A percentile compares a stretch with the other conserved stretches of the same genome.
phyloP scores from a whole-genome alignment of 2,329 filamentous ascomycete genomes.

The Madurella fahalii region DNA sequence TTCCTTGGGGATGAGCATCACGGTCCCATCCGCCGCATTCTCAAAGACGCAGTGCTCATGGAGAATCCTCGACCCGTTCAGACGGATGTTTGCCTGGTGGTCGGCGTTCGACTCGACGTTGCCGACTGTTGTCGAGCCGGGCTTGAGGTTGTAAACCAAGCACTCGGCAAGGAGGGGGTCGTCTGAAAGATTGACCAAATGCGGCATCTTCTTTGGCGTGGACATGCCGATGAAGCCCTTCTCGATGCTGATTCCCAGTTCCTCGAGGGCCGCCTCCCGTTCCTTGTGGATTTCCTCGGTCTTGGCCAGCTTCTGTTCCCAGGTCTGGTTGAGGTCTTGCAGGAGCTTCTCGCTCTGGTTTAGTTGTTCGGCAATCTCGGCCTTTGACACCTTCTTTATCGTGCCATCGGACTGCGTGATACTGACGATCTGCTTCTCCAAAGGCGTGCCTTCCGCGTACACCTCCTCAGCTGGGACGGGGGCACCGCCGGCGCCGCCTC shows the following conservation, averaged over 20 bases:
- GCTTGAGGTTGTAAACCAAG: constrained; percentile 96
- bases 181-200: constrained; percentile 96
- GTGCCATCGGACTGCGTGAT: constrained; percentile 82
- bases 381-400: constrained; percentile 94
- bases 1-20: constrained; percentile 84
- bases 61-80: constrained; percentile 91
- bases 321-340: constrained; percentile 94
- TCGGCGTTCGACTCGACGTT: constrained; percentile 82
- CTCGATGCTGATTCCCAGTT: constrained; percentile 97
- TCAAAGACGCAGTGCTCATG: constrained; percentile 93
- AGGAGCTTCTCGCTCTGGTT: constrained; percentile 96
- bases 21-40: constrained; percentile 77
- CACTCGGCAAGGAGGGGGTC: constrained; percentile 92
- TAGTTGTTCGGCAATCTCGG: constrained; percentile 94
- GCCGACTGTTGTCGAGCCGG: constrained; percentile 87
- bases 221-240: constrained; percentile 95
- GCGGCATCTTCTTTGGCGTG: constrained; percentile 98
- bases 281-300: constrained; percentile 98
- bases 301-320: constrained; percentile 93
- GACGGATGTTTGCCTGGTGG: constrained; percentile 76
- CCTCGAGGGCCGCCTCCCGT: constrained; percentile 88
- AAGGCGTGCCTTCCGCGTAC: constrained; percentile 87
- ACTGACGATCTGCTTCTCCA: constrained; percentile 94
- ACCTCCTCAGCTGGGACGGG: constrained; percentile 65
- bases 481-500: constrained; percentile 42